A percentile compares a stretch with the other conserved stretches of the same genome.
phyloP scores from a whole-genome alignment of 1,284 basidiomycete species.

The Limonomyces culmigenus region DNA sequence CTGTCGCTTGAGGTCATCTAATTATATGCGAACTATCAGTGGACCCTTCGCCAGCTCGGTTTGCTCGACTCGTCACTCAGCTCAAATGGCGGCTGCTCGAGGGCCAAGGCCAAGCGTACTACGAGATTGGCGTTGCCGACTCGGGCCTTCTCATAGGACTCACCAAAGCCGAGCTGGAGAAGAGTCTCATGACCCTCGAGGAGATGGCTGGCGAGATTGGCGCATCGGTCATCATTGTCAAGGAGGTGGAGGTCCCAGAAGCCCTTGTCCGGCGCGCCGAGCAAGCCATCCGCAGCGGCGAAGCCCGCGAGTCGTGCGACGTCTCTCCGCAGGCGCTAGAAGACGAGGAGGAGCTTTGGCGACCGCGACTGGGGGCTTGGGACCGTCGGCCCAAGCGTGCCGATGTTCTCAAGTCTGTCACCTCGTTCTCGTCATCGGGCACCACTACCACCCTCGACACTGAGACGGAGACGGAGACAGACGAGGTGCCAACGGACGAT shows the following conservation, averaged over 20 bases:
- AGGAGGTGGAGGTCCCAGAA: slow-evolving; percentile 64
- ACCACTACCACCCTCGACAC: no score
- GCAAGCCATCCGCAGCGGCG: slow-evolving; percentile 12
- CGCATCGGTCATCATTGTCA: slow-evolving; percentile 74
- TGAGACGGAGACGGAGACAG: no score
- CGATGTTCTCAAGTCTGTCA: slow-evolving; percentile 3
- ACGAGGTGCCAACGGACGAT: no score
- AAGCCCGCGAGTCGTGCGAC: no score
- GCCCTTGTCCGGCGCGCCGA: slow-evolving; percentile 22
- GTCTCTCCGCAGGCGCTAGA: not conserved
- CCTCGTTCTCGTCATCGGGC: no score
- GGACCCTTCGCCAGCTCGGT: slow-evolving; percentile 50
- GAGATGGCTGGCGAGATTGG: slow-evolving; percentile 89
- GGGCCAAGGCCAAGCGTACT: slow-evolving; percentile 82
- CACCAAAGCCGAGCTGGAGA: slow-evolving; percentile 55
- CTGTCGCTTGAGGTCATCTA: not conserved
- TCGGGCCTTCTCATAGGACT: slow-evolving; percentile 77
- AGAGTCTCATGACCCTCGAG: slow-evolving; percentile 68
- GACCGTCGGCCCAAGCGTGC: not conserved
- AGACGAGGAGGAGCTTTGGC: not conserved
- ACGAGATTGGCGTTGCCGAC: slow-evolving; percentile 76
- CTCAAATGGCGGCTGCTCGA: slow-evolving; percentile 90
- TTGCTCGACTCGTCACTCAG: slow-evolving; percentile 75
- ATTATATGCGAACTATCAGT: slow-evolving; percentile 14
- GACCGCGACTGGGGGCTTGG: not conserved